Evolutionary conservation across 768 basidiomycete species (phyloP).

Genomic region (Suillus fuscotomentosus): DNA sequence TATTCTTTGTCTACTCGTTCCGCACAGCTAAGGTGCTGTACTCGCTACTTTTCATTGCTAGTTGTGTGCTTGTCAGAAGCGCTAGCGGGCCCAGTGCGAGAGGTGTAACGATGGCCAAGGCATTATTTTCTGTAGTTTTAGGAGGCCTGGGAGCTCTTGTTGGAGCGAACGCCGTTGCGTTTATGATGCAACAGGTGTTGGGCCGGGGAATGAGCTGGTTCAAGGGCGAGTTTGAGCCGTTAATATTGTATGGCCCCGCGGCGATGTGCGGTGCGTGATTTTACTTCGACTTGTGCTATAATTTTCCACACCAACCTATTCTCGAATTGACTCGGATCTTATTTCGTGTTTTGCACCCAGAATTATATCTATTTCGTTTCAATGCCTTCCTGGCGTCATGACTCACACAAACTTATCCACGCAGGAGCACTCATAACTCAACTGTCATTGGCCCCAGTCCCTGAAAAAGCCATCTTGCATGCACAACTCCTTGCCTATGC

Average conservation of each 20-base stretch:
- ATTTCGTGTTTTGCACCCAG: neutral
- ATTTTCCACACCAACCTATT: neutral
- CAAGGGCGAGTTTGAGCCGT: conserved; percentile 57
- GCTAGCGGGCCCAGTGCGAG: conserved; percentile 4
- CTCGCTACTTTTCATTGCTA: conserved; percentile 43
- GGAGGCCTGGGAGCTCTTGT: conserved; percentile 58
- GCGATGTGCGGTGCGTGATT: conserved; percentile 60
- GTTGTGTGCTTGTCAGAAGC: conserved; percentile 42
- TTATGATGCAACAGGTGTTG: conserved; percentile 60
- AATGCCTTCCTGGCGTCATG: neutral
- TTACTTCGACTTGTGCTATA: neutral
- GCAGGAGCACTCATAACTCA: conserved; percentile 67
- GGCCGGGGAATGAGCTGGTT: conserved; percentile 87
- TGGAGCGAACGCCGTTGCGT: conserved; percentile 68
- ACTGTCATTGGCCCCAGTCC: conserved; percentile 40
- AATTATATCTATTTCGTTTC: neutral
- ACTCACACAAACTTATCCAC: neutral
- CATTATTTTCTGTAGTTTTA: conserved; percentile 47
- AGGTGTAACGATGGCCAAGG: conserved; percentile 31
- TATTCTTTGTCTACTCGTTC: conserved; percentile 75
- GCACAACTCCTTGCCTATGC: conserved; percentile 63
- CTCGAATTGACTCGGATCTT: neutral
- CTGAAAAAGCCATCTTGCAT: conserved; percentile 39
- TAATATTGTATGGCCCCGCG: conserved; percentile 75
- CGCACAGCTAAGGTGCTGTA: conserved; percentile 68